Base-by-base conservation (phyloP, 1,284 basidiomycete genomes). In the Rhodotorula sp. region DNA sequence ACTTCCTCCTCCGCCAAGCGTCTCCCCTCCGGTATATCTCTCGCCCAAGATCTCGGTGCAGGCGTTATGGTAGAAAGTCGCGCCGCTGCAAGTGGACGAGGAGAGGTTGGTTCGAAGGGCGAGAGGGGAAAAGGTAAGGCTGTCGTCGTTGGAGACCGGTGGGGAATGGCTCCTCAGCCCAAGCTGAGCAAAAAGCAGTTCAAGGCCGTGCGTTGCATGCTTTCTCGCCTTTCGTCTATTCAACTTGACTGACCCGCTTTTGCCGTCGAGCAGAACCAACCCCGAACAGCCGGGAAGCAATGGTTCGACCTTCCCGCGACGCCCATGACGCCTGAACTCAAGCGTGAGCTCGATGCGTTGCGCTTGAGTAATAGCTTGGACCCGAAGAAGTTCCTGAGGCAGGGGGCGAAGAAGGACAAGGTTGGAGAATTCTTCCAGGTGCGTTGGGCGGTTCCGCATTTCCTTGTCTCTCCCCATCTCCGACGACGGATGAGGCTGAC, bases 301-400 rank as follows among this genome's bases (percentile, higher is more conserved):
- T 99, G 95, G 94, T 94, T 92, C 77, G 90, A 95, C 77, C 85
- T 98, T 68, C 94, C 95, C 39, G 88, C 89, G 66, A 66, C 66
- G 9, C 86, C 90, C 15, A 87, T 93, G 70, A 83, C 94, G 10
- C 91, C 92, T 46, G 86, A 90, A 67, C 84, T 98, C 73, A 85
- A 93, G 77, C 88, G 90, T 66, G 94, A 99, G 82, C 91, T 97
- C 47, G 93, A 97, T 80, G 92, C 95, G 2, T 83, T 98, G 62
- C 87, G 92, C 30, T 83, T 99, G 62, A 88, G 91, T 58, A 95
- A 95, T 79, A 90, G 94, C 66, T 85, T 99, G 47, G 95, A 99
- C 78, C 94, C 95, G 11, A 99, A 98, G 81, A 85, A 94, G 46
- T 98, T 98, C 84, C 94, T 97, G 83, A 94, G 83, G 87, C 91